phyloP scores from a whole-genome alignment of 2,329 filamentous ascomycete genomes.

The Shiraia bambusicola region DNA sequence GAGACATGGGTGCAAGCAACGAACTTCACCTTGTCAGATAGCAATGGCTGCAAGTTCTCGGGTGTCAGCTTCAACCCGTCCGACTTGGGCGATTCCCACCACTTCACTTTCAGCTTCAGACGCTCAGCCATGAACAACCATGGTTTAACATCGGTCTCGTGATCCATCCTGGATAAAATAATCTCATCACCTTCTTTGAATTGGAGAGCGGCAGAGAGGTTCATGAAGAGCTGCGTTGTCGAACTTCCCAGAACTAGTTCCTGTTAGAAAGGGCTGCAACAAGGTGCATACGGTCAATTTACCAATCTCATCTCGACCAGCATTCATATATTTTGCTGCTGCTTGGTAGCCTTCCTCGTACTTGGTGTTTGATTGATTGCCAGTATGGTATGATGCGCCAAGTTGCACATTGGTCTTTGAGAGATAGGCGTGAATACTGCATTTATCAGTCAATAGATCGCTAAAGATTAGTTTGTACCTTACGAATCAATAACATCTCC shows the following conservation, averaged over 20 bases:
- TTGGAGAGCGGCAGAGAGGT: slow-evolving; percentile 52
- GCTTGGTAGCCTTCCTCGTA: slow-evolving; percentile 64
- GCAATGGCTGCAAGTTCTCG: slow-evolving; percentile 58
- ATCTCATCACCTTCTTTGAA: slow-evolving; percentile 60
- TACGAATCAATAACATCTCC: slow-evolving; percentile 67
- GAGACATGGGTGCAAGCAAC: slow-evolving; percentile 73
- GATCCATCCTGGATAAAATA: slow-evolving; percentile 70
- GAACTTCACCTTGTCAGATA: slow-evolving; percentile 66
- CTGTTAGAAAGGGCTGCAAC: not conserved
- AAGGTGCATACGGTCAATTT: not conserved
- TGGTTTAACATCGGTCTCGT: slow-evolving; percentile 74
- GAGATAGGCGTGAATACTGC: slow-evolving; percentile 65
- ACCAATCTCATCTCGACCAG: slow-evolving; percentile 65
- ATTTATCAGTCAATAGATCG: not conserved
- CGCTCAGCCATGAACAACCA: slow-evolving; percentile 70
- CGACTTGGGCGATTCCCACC: slow-evolving; percentile 59
- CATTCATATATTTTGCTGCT: slow-evolving; percentile 71
- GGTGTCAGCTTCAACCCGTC: slow-evolving; percentile 61
- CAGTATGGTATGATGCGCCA: slow-evolving; percentile 67
- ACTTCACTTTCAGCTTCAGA: slow-evolving; percentile 64
- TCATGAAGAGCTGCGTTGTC: slow-evolving; percentile 75
- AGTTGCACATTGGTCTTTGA: slow-evolving; percentile 72
- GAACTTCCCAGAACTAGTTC: slow-evolving; percentile 66
- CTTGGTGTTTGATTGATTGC: slow-evolving; percentile 59
- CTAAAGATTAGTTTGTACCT: slow-evolving; percentile 19